Percentiles rank a stretch among this genome's conserved stretches.
These are phyloP conservation scores for Albizia julibrissin DNA, from an alignment of 306 rosid genomes.

Conservation along the genomic window DNA sequence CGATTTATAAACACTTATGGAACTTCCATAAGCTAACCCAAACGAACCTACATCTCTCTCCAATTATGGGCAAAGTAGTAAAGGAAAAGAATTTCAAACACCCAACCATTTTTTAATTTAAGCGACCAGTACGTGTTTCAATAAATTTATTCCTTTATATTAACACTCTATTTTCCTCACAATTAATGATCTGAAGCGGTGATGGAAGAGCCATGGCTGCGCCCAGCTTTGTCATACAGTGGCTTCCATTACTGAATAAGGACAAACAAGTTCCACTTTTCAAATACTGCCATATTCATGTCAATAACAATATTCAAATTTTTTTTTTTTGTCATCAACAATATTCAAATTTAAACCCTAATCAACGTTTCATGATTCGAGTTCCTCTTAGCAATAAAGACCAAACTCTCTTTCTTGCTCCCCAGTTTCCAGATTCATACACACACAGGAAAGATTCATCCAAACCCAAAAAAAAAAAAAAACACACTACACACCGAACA, in stretches of 20 bases:
- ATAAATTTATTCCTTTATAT: too few relatives aligned
- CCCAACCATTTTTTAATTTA: too few relatives aligned
- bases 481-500: not conserved
- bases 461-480: not conserved
- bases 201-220: too few relatives aligned
- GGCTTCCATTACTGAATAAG: not conserved
- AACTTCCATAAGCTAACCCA: too few relatives aligned
- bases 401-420: not conserved
- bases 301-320: not conserved
- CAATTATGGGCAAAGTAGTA: not conserved
- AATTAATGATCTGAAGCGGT: not conserved
- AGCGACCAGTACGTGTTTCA: too few relatives aligned
- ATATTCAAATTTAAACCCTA: not conserved
- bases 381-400: not conserved
- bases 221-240: too few relatives aligned
- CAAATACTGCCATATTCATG: not conserved
- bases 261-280: slow-evolving; percentile 14
- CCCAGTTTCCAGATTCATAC: not conserved
- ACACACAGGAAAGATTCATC: not conserved
- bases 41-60: too few relatives aligned
- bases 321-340: not conserved
- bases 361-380: slow-evolving; percentile 20
- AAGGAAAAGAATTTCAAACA: not conserved
- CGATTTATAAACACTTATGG: too few relatives aligned
- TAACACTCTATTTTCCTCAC: not conserved